Conservation (phyloP, 164 flowering plant species). For the Magnolia changhungtana region DNA sequence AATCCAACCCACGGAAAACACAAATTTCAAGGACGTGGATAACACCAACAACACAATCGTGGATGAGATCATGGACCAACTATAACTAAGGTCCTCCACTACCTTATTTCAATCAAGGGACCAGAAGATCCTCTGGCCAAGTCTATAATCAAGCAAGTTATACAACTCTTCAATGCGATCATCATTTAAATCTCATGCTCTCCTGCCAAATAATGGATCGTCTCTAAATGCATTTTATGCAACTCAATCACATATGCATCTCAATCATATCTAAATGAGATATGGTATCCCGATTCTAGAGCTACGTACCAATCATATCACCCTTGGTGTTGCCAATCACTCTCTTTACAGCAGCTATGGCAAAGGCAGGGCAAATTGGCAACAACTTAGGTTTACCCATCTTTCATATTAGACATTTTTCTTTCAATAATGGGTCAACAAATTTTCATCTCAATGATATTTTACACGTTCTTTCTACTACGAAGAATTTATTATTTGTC, state of each 20-base stretch:
- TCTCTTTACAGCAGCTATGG: background rate
- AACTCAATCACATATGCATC: background rate
- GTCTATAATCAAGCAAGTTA: background rate
- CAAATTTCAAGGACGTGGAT: too few species aligned
- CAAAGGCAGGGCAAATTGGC: background rate
- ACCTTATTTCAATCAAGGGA: too few species aligned
- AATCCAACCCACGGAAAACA: too few species aligned
- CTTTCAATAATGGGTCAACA: background rate
- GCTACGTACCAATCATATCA: background rate
- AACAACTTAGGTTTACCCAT: background rate
- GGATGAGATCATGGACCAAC: too few species aligned
- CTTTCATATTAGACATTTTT: background rate
- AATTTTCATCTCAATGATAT: conserved; percentile 1
- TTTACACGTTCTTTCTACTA: background rate
- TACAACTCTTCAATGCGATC: background rate
- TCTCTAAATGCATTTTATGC: background rate
- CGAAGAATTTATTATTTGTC: background rate
- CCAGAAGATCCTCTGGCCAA: too few species aligned
- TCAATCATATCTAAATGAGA: background rate
- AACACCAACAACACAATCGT: too few species aligned
- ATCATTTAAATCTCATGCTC: background rate
- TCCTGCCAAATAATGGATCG: background rate
- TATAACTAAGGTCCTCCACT: too few species aligned
- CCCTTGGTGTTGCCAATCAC: background rate
- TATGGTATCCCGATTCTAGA: background rate